Conservation (phyloP, 2,329 filamentous ascomycete genomes). For the Pyricularia sp. region DNA sequence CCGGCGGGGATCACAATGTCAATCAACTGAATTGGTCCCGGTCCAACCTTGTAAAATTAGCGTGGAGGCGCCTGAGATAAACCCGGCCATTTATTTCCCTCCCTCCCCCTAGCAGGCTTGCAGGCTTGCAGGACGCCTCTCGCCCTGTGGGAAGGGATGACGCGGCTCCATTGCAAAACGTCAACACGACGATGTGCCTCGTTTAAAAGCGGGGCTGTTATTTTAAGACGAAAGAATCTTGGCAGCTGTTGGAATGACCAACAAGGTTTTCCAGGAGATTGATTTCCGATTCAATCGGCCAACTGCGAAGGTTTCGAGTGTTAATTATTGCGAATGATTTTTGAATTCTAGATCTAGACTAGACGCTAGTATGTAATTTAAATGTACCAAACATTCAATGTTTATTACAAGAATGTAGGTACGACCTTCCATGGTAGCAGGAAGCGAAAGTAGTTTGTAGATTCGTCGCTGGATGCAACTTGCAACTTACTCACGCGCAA, state of each 20-base stretch:
- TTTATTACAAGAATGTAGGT: no score
- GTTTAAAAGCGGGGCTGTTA: not conserved
- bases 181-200: not conserved
- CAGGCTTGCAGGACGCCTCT: not conserved
- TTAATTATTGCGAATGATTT: not conserved
- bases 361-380: no score
- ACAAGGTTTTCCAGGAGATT: not conserved
- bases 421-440: no score
- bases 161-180: not conserved
- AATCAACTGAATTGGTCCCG: not conserved
- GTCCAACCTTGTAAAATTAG: not conserved
- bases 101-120: no score
- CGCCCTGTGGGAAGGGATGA: not conserved
- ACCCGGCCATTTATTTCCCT: not conserved
- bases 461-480: no score
- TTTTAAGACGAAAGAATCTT: not conserved
- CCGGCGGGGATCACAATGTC: not conserved
- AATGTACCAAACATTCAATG: no score
- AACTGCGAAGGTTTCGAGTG: not conserved
- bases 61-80: not conserved
- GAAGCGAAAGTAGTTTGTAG: no score
- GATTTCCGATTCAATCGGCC: not conserved
- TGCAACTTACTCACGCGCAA: not conserved
- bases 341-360: no score
- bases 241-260: not conserved